These are phyloP conservation scores for Leccinum pellstonianum DNA, from an alignment of 768 basidiomycete species.

Conservation along the genomic window DNA sequence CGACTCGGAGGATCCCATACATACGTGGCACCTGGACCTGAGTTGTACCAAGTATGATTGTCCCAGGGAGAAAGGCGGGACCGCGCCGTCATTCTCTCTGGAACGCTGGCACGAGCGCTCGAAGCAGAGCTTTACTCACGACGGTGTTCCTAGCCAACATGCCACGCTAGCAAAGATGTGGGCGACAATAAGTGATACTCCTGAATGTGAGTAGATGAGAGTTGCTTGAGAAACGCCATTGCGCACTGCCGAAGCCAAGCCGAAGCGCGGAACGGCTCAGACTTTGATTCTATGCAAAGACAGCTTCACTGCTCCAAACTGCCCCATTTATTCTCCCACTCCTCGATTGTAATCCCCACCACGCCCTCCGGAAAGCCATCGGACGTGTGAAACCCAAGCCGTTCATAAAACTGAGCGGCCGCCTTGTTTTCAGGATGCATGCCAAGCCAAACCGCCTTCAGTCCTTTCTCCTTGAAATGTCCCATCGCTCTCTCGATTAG, in stretches of 20 bases:
- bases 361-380: conserved; percentile 49
- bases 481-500: conserved; percentile 55
- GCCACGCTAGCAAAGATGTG: neutral
- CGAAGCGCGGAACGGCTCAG: neutral
- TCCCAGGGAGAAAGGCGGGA: conserved; percentile 6
- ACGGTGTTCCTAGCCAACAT: neutral
- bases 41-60: neutral
- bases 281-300: neutral
- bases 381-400: conserved; percentile 59
- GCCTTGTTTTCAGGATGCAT: conserved; percentile 60
- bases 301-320: neutral
- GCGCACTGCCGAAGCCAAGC: too few relatives aligned
- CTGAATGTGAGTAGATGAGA: too few relatives aligned
- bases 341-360: conserved; percentile 54
- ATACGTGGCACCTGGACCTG: neutral
- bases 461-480: conserved; percentile 47
- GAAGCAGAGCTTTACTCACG: neutral
- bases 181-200: too few relatives aligned
- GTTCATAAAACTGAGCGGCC: conserved; percentile 61
- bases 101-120: neutral
- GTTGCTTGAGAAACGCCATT: too few relatives aligned
- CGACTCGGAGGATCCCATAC: neutral
- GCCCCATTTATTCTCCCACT: conserved; percentile 24
- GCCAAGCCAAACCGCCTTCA: conserved; percentile 63
- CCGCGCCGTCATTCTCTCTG: conserved; percentile 2